Base-by-base conservation (phyloP, 306 rosid species). In the Rosa persica region DNA sequence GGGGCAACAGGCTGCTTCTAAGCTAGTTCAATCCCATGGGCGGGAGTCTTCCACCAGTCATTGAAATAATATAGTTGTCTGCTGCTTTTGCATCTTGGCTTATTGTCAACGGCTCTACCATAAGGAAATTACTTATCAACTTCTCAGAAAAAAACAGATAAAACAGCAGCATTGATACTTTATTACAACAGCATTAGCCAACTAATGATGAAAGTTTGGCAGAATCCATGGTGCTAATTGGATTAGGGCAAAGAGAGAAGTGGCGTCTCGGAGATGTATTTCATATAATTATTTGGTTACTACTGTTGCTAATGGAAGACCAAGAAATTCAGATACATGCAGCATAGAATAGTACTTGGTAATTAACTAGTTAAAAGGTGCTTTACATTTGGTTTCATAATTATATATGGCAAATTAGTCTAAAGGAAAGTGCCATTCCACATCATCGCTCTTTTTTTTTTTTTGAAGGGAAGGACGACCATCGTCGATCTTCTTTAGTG, bases 251-350 rank as follows among this genome's bases (percentile, higher is more conserved):
- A 38, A 17, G 58, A 10, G 5, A 76, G 75, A 68, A 72, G 82
- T 68, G 86, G 86, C 80, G 77, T 69, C 84, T 82, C 68, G 84
- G n/a, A 76, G 51, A 19, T 76, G 82, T 43, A n/a, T 7, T 22
- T 17, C 3, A 17, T 66, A 15, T 2, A 1, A 30, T 36, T 3
- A 30, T 48, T 15, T 30, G 2, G 1, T 74, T 2, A 25, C 38
- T 47, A 66, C 76, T 48, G 57, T 20, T 20, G 34, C 10, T 72
- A 75, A 54, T 67, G 79, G 84, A 20, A 27, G 62, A 48, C 74
- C n/a, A 3, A 68, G 70, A 70, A 74, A 68, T 58, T 65, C 25
- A 30, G 30, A 46, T 12, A 12, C 38, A 34, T 66, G 64, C 30
- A 23, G 20, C 60, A 15, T 25, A 3, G 38, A 17, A 34, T 17